These are phyloP conservation scores for Nephelium lappaceum DNA, from an alignment of 345 rosid genomes.

Conservation along the genomic window DNA sequence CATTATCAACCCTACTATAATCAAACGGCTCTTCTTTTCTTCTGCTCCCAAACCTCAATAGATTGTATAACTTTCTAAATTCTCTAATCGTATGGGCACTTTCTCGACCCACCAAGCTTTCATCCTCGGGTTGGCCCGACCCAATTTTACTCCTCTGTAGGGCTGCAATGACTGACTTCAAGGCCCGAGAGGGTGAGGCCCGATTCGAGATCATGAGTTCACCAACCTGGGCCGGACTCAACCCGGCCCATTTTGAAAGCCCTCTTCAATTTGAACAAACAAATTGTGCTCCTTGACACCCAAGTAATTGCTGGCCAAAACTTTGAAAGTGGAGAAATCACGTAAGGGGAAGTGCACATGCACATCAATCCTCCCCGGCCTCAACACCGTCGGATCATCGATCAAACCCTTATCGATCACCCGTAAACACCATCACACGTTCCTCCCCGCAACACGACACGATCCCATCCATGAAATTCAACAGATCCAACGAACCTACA, in stretches of 20 bases:
- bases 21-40: conserved; percentile 29
- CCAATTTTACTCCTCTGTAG: too few species aligned
- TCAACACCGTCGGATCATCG: conserved; percentile 42
- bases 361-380: conserved; percentile 73
- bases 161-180: conserved; percentile 48
- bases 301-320: conserved; percentile 39
- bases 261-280: conserved; percentile 47
- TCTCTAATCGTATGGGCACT: conserved; percentile 21
- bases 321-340: conserved; percentile 49
- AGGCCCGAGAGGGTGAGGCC: conserved; percentile 50
- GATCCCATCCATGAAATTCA: conserved; percentile 74
- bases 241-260: conserved; percentile 46
- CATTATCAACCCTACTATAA: conserved; percentile 12
- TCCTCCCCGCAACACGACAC: conserved; percentile 61
- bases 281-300: conserved; percentile 58
- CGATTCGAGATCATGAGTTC: conserved; percentile 59
- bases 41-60: conserved; percentile 28
- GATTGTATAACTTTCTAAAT: conserved; percentile 31
- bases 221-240: conserved; percentile 54
- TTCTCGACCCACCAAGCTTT: conserved; percentile 4
- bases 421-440: conserved; percentile 61
- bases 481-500: conserved; percentile 45
- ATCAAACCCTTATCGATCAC: conserved; percentile 44
- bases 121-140: conserved; percentile 5
- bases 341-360: conserved; percentile 52